These are phyloP conservation scores for Salicornia ramosissima DNA, from an alignment of 148 eudicot species.

Conservation along the genomic window DNA sequence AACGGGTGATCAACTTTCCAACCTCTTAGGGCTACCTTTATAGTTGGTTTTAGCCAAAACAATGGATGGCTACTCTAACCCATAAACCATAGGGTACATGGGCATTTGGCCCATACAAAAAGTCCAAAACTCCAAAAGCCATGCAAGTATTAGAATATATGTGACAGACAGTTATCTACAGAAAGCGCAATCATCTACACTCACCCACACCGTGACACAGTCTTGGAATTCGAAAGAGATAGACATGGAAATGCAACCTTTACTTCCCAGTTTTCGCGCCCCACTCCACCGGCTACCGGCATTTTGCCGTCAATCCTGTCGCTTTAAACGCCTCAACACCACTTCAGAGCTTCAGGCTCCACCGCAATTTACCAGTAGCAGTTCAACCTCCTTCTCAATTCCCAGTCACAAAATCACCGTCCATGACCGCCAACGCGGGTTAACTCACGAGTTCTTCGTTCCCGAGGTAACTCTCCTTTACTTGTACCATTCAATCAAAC, in stretches of 20 bases:
- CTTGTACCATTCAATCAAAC: not conserved
- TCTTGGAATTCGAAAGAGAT: not conserved
- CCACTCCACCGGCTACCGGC: slow-evolving; percentile 34
- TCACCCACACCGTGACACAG: not conserved
- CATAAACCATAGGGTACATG: too few species aligned
- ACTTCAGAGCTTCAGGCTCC: slow-evolving; percentile 43
- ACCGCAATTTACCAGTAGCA: slow-evolving; percentile 18
- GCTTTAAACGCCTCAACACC: slow-evolving; percentile 27
- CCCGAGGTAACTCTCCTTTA: slow-evolving; percentile 56
- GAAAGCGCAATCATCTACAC: slow-evolving; percentile 5
- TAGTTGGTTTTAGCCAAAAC: too few species aligned
- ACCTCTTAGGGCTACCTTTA: too few species aligned
- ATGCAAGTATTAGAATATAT: not conserved
- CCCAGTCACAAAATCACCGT: slow-evolving; percentile 75
- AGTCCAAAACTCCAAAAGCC: too few species aligned
- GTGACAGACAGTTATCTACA: slow-evolving; percentile 11
- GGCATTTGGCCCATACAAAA: not conserved
- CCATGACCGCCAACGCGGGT: slow-evolving; percentile 66
- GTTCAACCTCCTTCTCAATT: slow-evolving; percentile 19
- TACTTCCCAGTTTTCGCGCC: slow-evolving; percentile 23
- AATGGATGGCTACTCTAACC: too few species aligned
- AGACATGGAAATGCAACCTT: slow-evolving; percentile 43
- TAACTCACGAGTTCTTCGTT: slow-evolving; percentile 71
- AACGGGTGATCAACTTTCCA: too few species aligned
- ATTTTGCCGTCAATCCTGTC: slow-evolving; percentile 25